These are phyloP conservation scores for Pyrus bretschneideri DNA, from an alignment of 306 rosid genomes.

Conservation along the genomic window DNA sequence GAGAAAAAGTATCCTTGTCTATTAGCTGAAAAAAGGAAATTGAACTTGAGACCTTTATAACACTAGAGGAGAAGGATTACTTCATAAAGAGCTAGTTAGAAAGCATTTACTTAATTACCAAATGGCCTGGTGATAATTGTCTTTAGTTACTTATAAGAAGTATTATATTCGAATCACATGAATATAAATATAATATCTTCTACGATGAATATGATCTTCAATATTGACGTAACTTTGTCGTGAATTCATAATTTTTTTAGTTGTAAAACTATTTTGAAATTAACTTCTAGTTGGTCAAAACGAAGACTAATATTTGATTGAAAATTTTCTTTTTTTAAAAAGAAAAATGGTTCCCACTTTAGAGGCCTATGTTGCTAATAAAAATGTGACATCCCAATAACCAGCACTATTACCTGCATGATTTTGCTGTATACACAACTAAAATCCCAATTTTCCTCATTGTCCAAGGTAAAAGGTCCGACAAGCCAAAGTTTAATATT, in stretches of 20 bases:
- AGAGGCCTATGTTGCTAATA: not conserved
- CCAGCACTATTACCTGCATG: not conserved
- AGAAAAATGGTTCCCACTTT: not conserved
- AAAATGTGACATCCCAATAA: not conserved
- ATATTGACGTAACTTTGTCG: not conserved
- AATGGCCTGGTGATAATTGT: too few species aligned
- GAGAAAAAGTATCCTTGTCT: too few species aligned
- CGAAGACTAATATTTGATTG: not conserved
- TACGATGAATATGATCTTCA: not conserved
- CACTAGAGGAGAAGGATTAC: not conserved
- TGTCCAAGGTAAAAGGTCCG: conserved; percentile 21
- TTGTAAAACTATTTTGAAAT: not conserved
- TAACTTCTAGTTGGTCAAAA: not conserved
- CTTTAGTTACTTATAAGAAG: too few species aligned
- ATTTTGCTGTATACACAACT: not conserved
- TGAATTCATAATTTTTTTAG: not conserved
- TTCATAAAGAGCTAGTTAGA: not conserved
- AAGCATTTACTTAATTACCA: not conserved
- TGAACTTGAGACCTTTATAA: not conserved
- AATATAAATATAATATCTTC: too few species aligned
- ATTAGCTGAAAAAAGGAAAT: too few species aligned
- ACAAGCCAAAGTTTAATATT: conserved; percentile 19
- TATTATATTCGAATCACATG: too few species aligned
- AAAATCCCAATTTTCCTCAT: not conserved
- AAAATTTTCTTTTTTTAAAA: not conserved